phyloP scores from a whole-genome alignment of 257 asterid species.

The Verbena officinalis region DNA sequence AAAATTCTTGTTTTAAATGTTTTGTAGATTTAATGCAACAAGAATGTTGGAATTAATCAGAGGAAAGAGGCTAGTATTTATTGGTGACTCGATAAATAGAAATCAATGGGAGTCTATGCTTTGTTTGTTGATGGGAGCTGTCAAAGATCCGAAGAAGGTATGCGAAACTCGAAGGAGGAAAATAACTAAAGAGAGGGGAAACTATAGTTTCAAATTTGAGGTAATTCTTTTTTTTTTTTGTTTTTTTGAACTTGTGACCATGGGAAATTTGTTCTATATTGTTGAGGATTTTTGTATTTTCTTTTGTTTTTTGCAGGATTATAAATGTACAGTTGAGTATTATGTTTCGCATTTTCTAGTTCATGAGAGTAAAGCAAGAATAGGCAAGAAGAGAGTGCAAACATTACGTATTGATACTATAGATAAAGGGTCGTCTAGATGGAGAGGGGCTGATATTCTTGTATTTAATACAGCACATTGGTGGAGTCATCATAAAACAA shows the following conservation, averaged over 20 bases:
- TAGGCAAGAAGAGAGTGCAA: slow-evolving; percentile 69
- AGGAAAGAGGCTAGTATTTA: slow-evolving; percentile 89
- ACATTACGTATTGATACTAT: slow-evolving; percentile 76
- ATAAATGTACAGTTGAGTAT: slow-evolving; percentile 78
- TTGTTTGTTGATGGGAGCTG: slow-evolving; percentile 76
- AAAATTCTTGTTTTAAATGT: slow-evolving; percentile 2
- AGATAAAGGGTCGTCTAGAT: slow-evolving; percentile 84
- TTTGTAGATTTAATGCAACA: slow-evolving; percentile 75
- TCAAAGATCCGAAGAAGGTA: slow-evolving; percentile 77
- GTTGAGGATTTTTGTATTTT: not conserved
- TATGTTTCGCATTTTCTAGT: slow-evolving; percentile 83
- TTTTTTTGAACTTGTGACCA: not conserved
- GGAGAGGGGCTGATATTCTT: slow-evolving; percentile 89
- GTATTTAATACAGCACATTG: slow-evolving; percentile 95
- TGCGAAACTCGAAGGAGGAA: slow-evolving; percentile 81
- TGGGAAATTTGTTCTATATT: not conserved
- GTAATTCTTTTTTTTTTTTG: slow-evolving; percentile 39
- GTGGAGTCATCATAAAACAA: slow-evolving; percentile 92
- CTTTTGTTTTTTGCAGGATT: slow-evolving; percentile 57
- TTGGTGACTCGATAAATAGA: slow-evolving; percentile 89
- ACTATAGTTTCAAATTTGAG: slow-evolving; percentile 85
- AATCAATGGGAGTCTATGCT: slow-evolving; percentile 98
- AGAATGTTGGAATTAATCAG: slow-evolving; percentile 77
- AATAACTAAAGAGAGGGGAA: slow-evolving; percentile 81
- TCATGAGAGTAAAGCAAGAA: slow-evolving; percentile 80